Evolutionary conservation across 192 early-diverging fungal species (phyloP), one percentile per base, ranked within the genome.

Genomic region (Lobosporangium transversale): DNA sequence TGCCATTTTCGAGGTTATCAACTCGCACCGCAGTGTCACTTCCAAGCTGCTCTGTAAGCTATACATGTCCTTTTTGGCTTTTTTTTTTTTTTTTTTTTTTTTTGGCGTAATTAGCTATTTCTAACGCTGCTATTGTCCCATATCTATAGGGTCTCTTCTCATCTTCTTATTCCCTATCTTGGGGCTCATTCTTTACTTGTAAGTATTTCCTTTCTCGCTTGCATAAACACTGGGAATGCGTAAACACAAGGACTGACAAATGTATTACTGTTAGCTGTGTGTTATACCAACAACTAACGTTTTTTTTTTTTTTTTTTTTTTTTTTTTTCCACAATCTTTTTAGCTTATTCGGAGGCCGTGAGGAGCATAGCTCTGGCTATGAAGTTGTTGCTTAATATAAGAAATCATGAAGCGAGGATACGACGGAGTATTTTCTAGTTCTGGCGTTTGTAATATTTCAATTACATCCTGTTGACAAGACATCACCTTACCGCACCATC

Each of bases 111-210:
- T 2, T 17, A 15, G 56, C 42, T 40, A 14, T 14, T 40, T 7
- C 37, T 40, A 14, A 14, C 14, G 37, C 8, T 40, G 37, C 37
- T 40, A 40, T 40, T 14, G 7, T 7, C 14, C 8, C 37, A 14
- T 14, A 14, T 40, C n/a, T n/a, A n/a, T 40, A 70, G 68, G 88
- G 88, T 67, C 80, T 23, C 62, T 87, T 17, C 70, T 89, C 4
- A 82, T 89, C 60, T 89, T 89, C 71, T 62, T 89, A 58, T 89
- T 87, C 83, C 88, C 88, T 5, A 73, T 89, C 11, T 49, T 85
- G 32, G 88, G 88, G 17, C 58, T 89, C 32, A 50, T 89, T 21
- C 40, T 83, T 31, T 89, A 89, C 74, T 87, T 86, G 87, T 89
- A 85, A 83, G 87, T 68, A 58, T 36, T n/a, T 12, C 6, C 44